Base-by-base conservation (phyloP, 192 early-diverging fungal species). In the Podila epicladia region DNA sequence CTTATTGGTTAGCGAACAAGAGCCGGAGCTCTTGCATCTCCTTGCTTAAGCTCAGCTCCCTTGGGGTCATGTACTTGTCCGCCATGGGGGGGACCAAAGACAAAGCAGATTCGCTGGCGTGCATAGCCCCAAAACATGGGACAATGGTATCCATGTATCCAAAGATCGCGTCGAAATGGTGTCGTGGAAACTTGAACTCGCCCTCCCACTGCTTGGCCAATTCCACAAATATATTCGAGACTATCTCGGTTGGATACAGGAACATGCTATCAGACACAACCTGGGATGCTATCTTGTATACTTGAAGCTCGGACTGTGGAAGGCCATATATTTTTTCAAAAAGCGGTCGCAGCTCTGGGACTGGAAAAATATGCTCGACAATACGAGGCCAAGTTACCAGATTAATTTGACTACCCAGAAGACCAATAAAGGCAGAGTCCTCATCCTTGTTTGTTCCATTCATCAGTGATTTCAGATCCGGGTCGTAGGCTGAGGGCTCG, bases 391-490 rank as follows among this genome's bases (percentile, higher is more conserved):
- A 72, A 20, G 50, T 22, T 4, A 66, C 33, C 9, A 79, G 0
- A 15, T n/a, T 67, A 19, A 45, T 15, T 2, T 15, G 33, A 0
- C 55, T 58, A 17, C 58, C 64, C 45, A 71, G 67, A 5, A 58
- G 3, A 0, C 7, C 0, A 5, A 61, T 63, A 31, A 79, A 79
- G 17, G 41, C 69, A 5, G 65, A 24, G 1, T 70, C 76, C 8
- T 79, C 70, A 31, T 79, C 76, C 65, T 64, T 71, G 19, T 51
- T 72, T 15, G 49, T 41, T 5, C 76, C 70, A 38, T 72, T 71
- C 59, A 79, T 15, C 33, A 79, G n/a, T 12, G 69, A 67, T 58
- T 79, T 72, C 12, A 79, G 51, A 19, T 38, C 32, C n/a, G 65
- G 76, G 4, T 72, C 70, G 32, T 79, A 79, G 2, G 61, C 60